phyloP scores from a whole-genome alignment of 179 eudicot genomes.

The Gypsophila paniculata region DNA sequence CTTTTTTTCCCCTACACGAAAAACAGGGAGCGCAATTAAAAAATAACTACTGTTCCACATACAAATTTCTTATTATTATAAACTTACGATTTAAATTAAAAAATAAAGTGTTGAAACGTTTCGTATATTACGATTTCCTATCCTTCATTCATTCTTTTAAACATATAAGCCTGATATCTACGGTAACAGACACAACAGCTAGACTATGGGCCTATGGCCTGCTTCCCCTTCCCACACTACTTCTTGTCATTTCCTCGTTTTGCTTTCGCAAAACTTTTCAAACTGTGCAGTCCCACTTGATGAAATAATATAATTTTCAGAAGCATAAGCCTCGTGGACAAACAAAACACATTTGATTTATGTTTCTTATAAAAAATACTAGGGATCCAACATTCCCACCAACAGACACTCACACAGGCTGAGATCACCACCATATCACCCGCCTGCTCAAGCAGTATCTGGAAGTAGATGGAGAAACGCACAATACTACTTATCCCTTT shows the following conservation, averaged over 20 bases:
- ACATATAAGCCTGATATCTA: background rate
- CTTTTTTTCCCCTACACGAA: too few relatives aligned
- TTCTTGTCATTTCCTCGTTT: background rate
- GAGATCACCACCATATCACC: background rate
- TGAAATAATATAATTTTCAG: background rate
- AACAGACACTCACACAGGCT: background rate
- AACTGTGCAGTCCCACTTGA: background rate
- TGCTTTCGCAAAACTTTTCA: background rate
- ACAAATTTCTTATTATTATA: background rate
- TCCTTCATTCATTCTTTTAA: background rate
- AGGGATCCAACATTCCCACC: background rate
- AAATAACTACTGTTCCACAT: background rate
- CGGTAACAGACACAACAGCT: background rate
- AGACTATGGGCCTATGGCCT: background rate
- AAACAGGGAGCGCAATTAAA: too few relatives aligned
- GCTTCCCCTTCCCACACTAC: background rate
- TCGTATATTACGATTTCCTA: background rate
- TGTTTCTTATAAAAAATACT: background rate
- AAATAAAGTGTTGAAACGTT: too few relatives aligned
- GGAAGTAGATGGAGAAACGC: background rate
- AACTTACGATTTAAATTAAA: background rate
- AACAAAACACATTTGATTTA: background rate
- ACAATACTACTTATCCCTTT: background rate
- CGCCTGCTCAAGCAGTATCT: background rate
- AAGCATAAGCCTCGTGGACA: background rate